phyloP scores from a whole-genome alignment of 78 protist genomes.

The Speleostelium caveatum region DNA sequence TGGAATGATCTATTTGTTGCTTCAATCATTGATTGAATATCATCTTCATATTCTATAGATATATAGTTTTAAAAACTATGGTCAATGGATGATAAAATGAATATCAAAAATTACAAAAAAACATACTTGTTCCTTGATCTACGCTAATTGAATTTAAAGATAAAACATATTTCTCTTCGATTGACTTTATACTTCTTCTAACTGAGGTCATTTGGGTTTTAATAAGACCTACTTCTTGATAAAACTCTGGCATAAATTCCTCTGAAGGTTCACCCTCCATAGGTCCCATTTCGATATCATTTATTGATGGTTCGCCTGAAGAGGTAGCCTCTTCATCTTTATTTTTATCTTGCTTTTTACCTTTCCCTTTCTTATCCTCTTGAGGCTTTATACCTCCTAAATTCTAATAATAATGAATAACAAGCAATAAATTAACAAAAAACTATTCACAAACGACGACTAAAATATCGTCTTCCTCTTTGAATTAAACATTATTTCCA shows the following conservation, averaged over 20 bases:
- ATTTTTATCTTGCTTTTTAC: constrained; percentile 31
- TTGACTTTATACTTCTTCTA: constrained; percentile 65
- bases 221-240: constrained; percentile 69
- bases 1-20: constrained; percentile 72
- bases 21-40: constrained; percentile 72
- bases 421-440: background rate
- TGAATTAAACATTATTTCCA: too few species aligned
- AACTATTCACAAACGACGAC: background rate
- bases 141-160: constrained; percentile 75
- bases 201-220: constrained; percentile 71
- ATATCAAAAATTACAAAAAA: background rate
- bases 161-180: constrained; percentile 68
- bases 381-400: constrained; percentile 68
- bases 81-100: too few species aligned
- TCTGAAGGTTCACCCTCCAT: constrained; percentile 38
- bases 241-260: constrained; percentile 83
- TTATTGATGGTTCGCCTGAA: constrained; percentile 8
- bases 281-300: constrained; percentile 45
- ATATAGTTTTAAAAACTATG: too few species aligned
- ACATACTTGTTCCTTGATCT: constrained; percentile 82
- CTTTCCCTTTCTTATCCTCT: constrained; percentile 38
- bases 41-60: constrained; percentile 65
- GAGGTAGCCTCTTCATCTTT: constrained; percentile 19
- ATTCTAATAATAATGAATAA: background rate
- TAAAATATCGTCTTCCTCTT: too few species aligned